These are phyloP conservation scores for Amoebophrya sp. DNA, from an alignment of 169 alveolate species.

Conservation along the genomic window DNA sequence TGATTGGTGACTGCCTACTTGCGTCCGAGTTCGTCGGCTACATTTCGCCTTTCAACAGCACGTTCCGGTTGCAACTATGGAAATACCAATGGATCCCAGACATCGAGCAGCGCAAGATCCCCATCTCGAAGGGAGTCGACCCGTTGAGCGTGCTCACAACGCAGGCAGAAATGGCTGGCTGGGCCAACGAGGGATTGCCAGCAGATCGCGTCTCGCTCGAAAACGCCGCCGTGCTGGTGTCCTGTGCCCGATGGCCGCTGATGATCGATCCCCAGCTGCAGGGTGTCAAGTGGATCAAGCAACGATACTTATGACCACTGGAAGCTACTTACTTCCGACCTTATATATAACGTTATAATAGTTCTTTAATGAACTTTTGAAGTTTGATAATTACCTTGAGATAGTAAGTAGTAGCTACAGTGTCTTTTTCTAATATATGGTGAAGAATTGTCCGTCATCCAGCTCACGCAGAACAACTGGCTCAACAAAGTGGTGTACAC, in stretches of 20 bases:
- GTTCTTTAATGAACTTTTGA: background rate
- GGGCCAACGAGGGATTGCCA: conserved; percentile 79
- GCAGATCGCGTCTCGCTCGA: conserved; percentile 75
- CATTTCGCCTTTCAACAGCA: conserved; percentile 86
- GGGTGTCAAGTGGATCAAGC: conserved; percentile 89
- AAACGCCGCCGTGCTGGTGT: conserved; percentile 84
- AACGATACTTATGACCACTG: conserved; percentile 55
- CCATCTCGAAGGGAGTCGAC: conserved; percentile 78
- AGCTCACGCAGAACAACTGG: conserved; percentile 81
- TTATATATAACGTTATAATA: background rate
- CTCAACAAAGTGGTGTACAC: conserved; percentile 69
- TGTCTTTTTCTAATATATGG: too few species aligned
- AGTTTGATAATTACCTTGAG: too few species aligned
- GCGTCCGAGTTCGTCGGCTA: conserved; percentile 92
- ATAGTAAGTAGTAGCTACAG: too few species aligned
- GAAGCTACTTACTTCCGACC: background rate
- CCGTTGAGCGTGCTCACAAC: conserved; percentile 80
- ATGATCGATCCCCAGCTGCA: conserved; percentile 92
- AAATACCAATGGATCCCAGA: conserved; percentile 80
- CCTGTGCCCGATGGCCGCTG: conserved; percentile 92
- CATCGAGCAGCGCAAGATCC: conserved; percentile 68
- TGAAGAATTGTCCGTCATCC: conserved; percentile 76
- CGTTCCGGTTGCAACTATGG: conserved; percentile 78
- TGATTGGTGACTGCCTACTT: conserved; percentile 86
- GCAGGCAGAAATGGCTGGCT: conserved; percentile 83